Evolutionary conservation across 176 grass and related monocot species (phyloP).

Genomic region (Ensete ventricosum): DNA sequence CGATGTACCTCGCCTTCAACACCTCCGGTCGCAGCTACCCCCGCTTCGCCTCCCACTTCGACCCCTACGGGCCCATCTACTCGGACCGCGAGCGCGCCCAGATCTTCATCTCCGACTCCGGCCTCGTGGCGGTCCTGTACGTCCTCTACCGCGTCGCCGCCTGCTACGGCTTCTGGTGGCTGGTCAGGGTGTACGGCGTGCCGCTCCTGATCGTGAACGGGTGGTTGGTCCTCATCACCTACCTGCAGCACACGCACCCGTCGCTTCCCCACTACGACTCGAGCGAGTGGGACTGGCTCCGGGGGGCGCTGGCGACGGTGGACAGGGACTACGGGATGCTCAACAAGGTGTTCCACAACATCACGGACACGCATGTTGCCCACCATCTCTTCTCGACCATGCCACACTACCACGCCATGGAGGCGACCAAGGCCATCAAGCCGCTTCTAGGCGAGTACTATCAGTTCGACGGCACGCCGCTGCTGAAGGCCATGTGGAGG

Average conservation of each 20-base stretch:
- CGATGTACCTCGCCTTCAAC: conserved; percentile 21
- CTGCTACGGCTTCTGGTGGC: conserved; percentile 6
- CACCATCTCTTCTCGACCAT: conserved; percentile 20
- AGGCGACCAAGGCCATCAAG: conserved; percentile 15
- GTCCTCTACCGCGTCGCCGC: background rate
- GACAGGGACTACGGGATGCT: conserved; percentile 19
- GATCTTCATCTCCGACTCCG: conserved; percentile 16
- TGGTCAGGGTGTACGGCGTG: conserved; percentile 17
- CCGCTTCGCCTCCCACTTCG: conserved; percentile 19
- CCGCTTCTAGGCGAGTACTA: conserved; percentile 16
- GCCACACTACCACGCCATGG: conserved; percentile 22
- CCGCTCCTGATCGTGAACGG: conserved; percentile 16
- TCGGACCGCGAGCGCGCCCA: conserved; percentile 4
- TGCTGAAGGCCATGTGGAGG: conserved; percentile 19
- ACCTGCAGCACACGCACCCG: conserved; percentile 17
- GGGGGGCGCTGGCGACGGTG: conserved; percentile 12
- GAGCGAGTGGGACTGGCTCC: conserved; percentile 19
- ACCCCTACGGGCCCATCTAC: conserved; percentile 11
- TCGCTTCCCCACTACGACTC: conserved; percentile 15
- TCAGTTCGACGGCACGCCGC: conserved; percentile 12
- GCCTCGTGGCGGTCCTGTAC: background rate
- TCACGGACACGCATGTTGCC: conserved; percentile 17
- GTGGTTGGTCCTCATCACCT: conserved; percentile 17
- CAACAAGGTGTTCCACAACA: conserved; percentile 20
- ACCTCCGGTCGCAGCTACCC: conserved; percentile 11